A percentile compares a stretch with the other conserved stretches of the same genome.
Conservation (phyloP, 768 basidiomycete species). For the Boletus pseudopeckii region DNA sequence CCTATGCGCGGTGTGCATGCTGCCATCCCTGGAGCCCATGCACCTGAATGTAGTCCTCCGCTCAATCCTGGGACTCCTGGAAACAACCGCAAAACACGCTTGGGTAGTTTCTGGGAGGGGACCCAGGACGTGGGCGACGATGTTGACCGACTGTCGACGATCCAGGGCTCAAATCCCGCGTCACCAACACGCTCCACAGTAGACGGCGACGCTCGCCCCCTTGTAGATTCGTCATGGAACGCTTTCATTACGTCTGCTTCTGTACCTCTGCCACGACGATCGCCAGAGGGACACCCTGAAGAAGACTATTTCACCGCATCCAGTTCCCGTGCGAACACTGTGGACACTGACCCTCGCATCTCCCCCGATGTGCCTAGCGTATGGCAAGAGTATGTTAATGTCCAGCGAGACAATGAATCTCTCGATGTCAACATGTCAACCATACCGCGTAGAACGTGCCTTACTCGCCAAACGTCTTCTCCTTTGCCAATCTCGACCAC, state of each 20-base stretch:
- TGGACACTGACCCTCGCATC: constrained; percentile 15
- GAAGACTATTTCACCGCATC: constrained; percentile 33
- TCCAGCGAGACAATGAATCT: constrained; percentile 26
- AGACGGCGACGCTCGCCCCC: constrained; percentile 2
- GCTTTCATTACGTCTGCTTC: constrained; percentile 5
- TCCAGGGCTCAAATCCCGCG: constrained; percentile 23
- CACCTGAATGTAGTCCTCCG: constrained; percentile 32
- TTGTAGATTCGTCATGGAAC: constrained; percentile 10
- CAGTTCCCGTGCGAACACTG: constrained; percentile 22
- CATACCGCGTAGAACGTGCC: constrained; percentile 47
- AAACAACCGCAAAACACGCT: constrained; percentile 49
- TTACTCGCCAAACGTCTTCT: constrained; percentile 63
- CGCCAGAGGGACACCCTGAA: constrained; percentile 22
- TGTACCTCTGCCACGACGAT: constrained; percentile 21
- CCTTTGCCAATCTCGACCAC: constrained; percentile 50
- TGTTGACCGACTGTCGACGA: constrained; percentile 18
- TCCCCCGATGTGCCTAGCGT: constrained; percentile 16
- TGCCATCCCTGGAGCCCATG: constrained; percentile 61
- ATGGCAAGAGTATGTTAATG: constrained; percentile 28
- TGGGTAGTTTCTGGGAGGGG: constrained; percentile 75
- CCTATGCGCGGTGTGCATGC: constrained; percentile 78
- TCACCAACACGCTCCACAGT: constrained; percentile 19
- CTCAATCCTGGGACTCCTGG: constrained; percentile 44
- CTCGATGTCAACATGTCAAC: constrained; percentile 35
- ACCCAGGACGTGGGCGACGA: constrained; percentile 61